Percentiles rank a stretch among this genome's conserved stretches.
phyloP scores from a whole-genome alignment of 148 eudicot genomes.

The Vaccinium macrocarpon region DNA sequence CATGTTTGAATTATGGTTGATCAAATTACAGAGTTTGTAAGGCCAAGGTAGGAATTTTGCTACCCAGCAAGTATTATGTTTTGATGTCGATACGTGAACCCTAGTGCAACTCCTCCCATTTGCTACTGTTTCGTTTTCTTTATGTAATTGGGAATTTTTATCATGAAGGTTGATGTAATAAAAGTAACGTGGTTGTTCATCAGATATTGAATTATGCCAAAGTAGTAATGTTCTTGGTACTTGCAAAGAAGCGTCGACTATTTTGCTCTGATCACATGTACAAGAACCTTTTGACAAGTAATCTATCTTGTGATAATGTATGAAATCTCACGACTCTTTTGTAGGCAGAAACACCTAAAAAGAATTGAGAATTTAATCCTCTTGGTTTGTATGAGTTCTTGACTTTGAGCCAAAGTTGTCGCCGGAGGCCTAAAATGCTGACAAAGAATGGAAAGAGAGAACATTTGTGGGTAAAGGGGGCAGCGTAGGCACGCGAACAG shows the following conservation, averaged over 20 bases:
- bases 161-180: background rate
- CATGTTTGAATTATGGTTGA: background rate
- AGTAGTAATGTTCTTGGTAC: background rate
- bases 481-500: too few species aligned
- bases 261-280: background rate
- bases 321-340: background rate
- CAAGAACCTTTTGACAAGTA: background rate
- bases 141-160: slow-evolving; percentile 1
- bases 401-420: background rate
- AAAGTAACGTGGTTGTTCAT: background rate
- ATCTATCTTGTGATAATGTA: background rate
- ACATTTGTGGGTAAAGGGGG: too few species aligned
- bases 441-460: too few species aligned
- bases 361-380: background rate
- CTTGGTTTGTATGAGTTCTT: background rate
- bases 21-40: background rate
- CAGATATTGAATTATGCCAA: background rate
- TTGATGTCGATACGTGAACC: background rate
- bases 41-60: background rate
- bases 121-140: background rate
- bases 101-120: background rate
- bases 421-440: too few species aligned
- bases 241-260: background rate
- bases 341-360: background rate
- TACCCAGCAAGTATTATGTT: background rate